These are phyloP conservation scores for Stramenopiles sp. DNA, from an alignment of 352 stramenopile genomes.

Conservation along the genomic window DNA sequence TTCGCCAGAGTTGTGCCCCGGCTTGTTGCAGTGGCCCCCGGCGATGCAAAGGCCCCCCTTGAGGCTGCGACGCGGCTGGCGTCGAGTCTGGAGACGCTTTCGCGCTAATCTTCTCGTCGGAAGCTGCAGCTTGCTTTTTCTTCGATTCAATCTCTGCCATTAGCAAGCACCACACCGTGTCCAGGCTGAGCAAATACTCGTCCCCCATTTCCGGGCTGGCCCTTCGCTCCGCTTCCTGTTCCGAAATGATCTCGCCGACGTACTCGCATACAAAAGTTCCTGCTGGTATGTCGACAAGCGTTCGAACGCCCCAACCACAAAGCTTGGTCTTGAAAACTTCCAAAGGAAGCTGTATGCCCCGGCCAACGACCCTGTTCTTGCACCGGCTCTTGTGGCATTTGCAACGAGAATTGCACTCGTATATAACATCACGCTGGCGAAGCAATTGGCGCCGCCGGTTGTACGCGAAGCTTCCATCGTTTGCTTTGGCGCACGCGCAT, in stretches of 20 bases:
- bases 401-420: background rate
- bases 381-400: background rate
- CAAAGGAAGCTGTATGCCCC: slow-evolving; percentile 3
- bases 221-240: slow-evolving; percentile 20
- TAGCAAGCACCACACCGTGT: slow-evolving; percentile 14
- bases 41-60: slow-evolving; percentile 13
- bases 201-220: slow-evolving; percentile 18
- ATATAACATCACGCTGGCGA: background rate
- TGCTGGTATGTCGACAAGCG: slow-evolving; percentile 18
- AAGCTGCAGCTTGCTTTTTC: slow-evolving; percentile 1
- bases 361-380: background rate
- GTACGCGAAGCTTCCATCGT: background rate
- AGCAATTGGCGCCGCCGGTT: background rate
- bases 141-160: slow-evolving; percentile 9
- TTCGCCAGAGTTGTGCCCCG: background rate
- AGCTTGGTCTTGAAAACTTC: slow-evolving; percentile 21
- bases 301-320: slow-evolving; percentile 21
- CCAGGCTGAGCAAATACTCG: slow-evolving; percentile 27
- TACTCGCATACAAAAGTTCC: slow-evolving; percentile 27
- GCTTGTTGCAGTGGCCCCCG: too few relatives aligned
- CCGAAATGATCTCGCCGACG: slow-evolving; percentile 24
- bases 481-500: background rate
- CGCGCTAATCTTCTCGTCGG: background rate
- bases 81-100: background rate
- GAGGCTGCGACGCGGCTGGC: background rate